These are phyloP conservation scores for Psilocybe subaeruginosa DNA, from an alignment of 768 basidiomycete genomes.

Conservation along the genomic window DNA sequence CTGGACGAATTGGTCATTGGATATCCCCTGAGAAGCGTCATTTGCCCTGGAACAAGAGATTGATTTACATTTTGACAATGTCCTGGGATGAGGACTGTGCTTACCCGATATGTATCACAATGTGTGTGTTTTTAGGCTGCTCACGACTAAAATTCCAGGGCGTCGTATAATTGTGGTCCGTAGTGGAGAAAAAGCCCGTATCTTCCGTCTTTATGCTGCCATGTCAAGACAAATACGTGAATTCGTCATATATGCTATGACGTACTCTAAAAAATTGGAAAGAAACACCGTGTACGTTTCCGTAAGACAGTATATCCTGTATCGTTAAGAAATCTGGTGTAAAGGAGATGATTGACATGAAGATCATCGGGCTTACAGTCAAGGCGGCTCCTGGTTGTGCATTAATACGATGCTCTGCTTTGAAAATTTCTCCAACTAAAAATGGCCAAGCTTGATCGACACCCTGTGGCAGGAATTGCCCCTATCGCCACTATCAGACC, in stretches of 20 bases:
- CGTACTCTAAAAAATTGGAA: constrained; percentile 52
- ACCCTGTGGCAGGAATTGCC: constrained; percentile 54
- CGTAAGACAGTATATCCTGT: constrained; percentile 53
- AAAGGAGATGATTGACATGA: neutral
- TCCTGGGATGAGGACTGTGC: constrained; percentile 3
- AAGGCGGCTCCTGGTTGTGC: constrained; percentile 60
- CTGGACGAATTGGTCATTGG: constrained; percentile 44
- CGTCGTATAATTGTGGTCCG: constrained; percentile 63
- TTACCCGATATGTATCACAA: constrained; percentile 61
- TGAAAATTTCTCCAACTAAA: constrained; percentile 51
- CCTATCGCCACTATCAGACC: constrained; percentile 31
- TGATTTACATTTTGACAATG: neutral
- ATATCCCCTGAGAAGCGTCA: constrained; percentile 55
- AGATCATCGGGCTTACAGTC: constrained; percentile 29
- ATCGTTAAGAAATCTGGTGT: neutral
- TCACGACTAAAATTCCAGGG: constrained; percentile 59
- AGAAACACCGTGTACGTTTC: constrained; percentile 55
- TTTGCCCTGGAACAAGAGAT: constrained; percentile 42
- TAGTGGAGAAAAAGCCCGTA: constrained; percentile 53
- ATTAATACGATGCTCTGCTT: constrained; percentile 52
- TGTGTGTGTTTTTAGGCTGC: constrained; percentile 47
- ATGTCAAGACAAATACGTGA: too few species aligned
- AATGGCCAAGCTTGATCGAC: constrained; percentile 64
- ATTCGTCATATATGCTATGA: neutral
- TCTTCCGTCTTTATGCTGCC: constrained; percentile 49